Conservation (phyloP, 345 rosid species). For the Clarkia xantiana region DNA sequence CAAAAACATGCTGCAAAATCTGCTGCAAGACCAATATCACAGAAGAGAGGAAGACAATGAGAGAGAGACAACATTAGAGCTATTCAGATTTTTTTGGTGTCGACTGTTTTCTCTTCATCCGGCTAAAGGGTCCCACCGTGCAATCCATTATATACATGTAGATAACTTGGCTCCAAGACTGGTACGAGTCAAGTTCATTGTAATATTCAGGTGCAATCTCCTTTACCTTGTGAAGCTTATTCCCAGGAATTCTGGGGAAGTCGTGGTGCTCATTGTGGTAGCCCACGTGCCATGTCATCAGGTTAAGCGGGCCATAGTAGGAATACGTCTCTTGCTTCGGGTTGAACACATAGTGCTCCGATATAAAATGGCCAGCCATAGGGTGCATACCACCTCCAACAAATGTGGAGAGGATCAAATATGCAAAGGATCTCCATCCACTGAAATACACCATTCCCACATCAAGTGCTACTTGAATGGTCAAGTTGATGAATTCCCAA, state of each 20-base stretch:
- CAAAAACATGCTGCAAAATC: background rate
- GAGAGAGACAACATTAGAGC: conserved; percentile 5
- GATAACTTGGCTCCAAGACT: conserved; percentile 85
- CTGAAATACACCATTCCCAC: conserved; percentile 36
- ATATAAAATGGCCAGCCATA: conserved; percentile 85
- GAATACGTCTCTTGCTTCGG: conserved; percentile 81
- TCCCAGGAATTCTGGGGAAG: conserved; percentile 77
- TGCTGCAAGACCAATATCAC: background rate
- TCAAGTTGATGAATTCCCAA: conserved; percentile 61
- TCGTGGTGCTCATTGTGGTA: conserved; percentile 94
- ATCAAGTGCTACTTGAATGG: conserved; percentile 41
- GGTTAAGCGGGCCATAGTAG: conserved; percentile 74
- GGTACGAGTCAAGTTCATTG: conserved; percentile 37
- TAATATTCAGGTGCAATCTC: conserved; percentile 78
- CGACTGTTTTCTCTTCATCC: conserved; percentile 66
- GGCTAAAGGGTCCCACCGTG: conserved; percentile 62
- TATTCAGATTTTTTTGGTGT: conserved; percentile 37
- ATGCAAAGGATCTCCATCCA: conserved; percentile 61
- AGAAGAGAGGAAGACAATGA: background rate
- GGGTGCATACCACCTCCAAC: conserved; percentile 92
- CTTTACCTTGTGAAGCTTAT: conserved; percentile 67
- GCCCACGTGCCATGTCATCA: conserved; percentile 67
- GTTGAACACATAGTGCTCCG: conserved; percentile 75
- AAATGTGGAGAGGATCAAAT: conserved; percentile 72
- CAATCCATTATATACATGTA: conserved; percentile 64